These are phyloP conservation scores for Apostasia shenzhenica DNA, from an alignment of 106 monocot genomes.

Conservation along the genomic window DNA sequence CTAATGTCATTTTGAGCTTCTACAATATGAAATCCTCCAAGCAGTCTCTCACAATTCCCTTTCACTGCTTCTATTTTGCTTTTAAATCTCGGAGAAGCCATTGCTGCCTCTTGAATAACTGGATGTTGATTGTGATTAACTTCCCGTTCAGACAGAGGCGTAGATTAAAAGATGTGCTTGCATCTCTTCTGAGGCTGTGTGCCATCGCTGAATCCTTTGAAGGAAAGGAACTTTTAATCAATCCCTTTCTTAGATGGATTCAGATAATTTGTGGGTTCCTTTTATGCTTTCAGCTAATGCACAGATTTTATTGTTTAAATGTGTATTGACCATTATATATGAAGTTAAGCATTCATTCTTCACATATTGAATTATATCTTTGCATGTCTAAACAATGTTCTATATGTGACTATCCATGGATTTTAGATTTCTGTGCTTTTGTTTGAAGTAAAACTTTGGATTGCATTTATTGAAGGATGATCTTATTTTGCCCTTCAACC, in stretches of 20 bases:
- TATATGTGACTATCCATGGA: too few relatives aligned
- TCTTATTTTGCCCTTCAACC: too few relatives aligned
- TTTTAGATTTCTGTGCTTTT: too few relatives aligned
- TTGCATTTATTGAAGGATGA: too few relatives aligned
- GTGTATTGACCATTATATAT: too few relatives aligned
- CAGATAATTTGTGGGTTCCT: neutral
- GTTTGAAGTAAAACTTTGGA: too few relatives aligned
- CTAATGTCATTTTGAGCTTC: neutral
- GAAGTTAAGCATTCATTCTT: too few relatives aligned
- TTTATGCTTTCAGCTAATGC: too few relatives aligned
- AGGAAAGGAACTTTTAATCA: neutral
- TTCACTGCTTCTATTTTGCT: neutral
- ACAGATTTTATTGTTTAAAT: too few relatives aligned
- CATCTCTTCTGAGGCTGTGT: neutral
- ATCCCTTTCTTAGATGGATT: conserved; percentile 1
- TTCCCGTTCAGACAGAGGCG: conserved; percentile 3
- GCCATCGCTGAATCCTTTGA: neutral
- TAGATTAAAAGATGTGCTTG: neutral
- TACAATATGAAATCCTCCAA: neutral
- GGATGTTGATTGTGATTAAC: neutral
- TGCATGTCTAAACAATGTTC: too few relatives aligned
- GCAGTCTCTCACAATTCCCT: neutral
- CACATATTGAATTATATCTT: too few relatives aligned
- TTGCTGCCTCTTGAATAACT: neutral
- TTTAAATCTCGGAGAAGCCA: neutral